Conservation (phyloP, 352 stramenopile species). For the Pythium monospermum region DNA sequence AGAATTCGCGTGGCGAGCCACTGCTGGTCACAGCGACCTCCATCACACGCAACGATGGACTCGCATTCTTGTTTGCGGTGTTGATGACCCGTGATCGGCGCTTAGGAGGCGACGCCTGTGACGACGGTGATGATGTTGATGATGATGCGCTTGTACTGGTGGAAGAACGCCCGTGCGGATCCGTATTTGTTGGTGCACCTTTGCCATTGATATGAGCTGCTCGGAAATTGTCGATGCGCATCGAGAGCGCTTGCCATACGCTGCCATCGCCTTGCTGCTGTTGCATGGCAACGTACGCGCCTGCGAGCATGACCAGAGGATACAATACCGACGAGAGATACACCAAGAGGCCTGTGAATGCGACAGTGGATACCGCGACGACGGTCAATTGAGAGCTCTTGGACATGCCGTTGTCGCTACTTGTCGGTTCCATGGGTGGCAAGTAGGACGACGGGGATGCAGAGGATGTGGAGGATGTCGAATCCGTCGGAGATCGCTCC, state of each 20-base stretch:
- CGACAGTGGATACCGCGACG: conserved; percentile 12
- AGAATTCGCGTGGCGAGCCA: conserved; percentile 8
- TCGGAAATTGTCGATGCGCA: background rate
- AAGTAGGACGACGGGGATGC: background rate
- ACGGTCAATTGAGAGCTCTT: conserved; percentile 15
- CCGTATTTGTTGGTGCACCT: too few relatives aligned
- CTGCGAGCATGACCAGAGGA: conserved; percentile 14
- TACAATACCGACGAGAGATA: conserved; percentile 23
- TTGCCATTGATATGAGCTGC: too few relatives aligned
- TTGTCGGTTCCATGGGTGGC: background rate
- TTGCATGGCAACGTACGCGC: conserved; percentile 19
- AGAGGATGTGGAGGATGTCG: background rate
- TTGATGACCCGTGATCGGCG: conserved; percentile 12
- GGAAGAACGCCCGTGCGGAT: too few relatives aligned
- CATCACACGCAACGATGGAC: conserved; percentile 14
- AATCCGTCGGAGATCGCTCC: too few relatives aligned
- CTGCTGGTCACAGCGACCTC: conserved; percentile 11
- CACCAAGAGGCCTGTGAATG: conserved; percentile 21
- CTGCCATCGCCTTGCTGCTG: background rate
- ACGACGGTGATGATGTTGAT: too few relatives aligned
- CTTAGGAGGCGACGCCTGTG: conserved; percentile 1
- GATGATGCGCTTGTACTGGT: too few relatives aligned
- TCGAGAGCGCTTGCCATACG: conserved; percentile 10
- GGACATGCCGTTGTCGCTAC: conserved; percentile 21
- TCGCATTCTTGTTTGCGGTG: conserved; percentile 6